Evolutionary conservation across 2,329 filamentous ascomycete genomes (phyloP), one percentile per base, ranked within the genome.

Genomic region (Penicillium sp.): DNA sequence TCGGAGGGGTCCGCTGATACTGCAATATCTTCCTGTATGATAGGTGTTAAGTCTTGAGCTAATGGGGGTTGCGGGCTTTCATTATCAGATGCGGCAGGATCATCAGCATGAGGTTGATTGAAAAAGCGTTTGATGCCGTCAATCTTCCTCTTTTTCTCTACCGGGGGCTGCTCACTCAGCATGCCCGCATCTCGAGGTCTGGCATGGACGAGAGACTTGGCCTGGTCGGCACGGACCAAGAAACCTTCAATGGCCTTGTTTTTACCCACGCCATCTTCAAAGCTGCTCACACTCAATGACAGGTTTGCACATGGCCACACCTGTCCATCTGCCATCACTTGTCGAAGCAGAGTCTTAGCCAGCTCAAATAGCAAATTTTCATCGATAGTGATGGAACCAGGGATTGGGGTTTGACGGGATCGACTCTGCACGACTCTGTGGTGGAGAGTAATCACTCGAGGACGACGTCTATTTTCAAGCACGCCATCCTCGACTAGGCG

Each of bases 301-400:
- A 99, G 80, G 69, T 96, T 95, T n/a, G 87, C 82, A 71, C 95
- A 98, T 7, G 95, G 95, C 91, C 92, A 98, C 16, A 90, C 87
- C 51, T 83, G 80, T 1, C 90, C 91, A 63, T 96, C 91, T 1
- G 84, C 82, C 11, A 91, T 81, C 35, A 96, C 87, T 66, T 96
- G 92, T 24, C 83, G 83, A 4, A 98, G 80, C 19, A 98, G 79
- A 22, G 83, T 87, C 71, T 87, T 91, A 10, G 91, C 89, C 37
- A 96, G 81, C 19, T 88, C 86, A 67, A 92, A 90, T 13, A 98
- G 78, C 4, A 84, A 75, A 1, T 81, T 77, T 73, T 96, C 90
- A 49, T 90, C 88, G 24, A 97, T 82, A 1, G 82, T 76, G 65
- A 85, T 90, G 5, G 90, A 91, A 49, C 87, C 83, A 1, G 92